Conservation (phyloP, 2,329 filamentous ascomycete species). For the Neurospora sp. region DNA sequence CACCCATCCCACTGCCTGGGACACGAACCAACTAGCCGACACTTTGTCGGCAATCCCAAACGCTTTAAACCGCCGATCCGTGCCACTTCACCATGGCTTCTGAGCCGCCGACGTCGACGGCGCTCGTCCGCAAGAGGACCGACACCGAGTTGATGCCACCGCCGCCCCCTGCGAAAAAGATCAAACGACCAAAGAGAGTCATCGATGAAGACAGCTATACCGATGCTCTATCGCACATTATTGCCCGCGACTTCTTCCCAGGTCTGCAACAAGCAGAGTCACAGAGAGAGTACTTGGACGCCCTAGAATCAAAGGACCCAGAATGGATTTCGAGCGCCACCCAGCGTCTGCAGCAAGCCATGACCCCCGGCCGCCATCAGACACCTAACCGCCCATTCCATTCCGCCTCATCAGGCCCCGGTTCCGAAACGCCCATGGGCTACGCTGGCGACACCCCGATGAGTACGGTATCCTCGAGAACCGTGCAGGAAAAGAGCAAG, state of each 20-base stretch:
- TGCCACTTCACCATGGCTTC: slow-evolving; percentile 26
- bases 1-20: neutral
- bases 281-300: slow-evolving; percentile 87
- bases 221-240: slow-evolving; percentile 82
- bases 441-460: slow-evolving; percentile 67
- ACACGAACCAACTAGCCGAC: slow-evolving; percentile 1
- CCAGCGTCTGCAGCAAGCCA: slow-evolving; percentile 60
- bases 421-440: slow-evolving; percentile 49
- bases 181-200: slow-evolving; percentile 79
- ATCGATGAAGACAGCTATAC: slow-evolving; percentile 94
- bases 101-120: slow-evolving; percentile 32
- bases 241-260: slow-evolving; percentile 93
- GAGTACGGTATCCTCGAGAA: slow-evolving; percentile 28
- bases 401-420: slow-evolving; percentile 24
- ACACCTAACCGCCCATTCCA: slow-evolving; percentile 8
- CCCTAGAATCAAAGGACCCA: slow-evolving; percentile 73
- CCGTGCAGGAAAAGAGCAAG: slow-evolving; percentile 29
- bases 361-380: slow-evolving; percentile 59
- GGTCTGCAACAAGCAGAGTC: slow-evolving; percentile 77
- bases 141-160: slow-evolving; percentile 77
- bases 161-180: slow-evolving; percentile 73
- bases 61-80: neutral
- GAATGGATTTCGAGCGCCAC: slow-evolving; percentile 81
- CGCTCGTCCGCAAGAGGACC: slow-evolving; percentile 57
- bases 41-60: slow-evolving; percentile 3